Percentiles rank a stretch among this genome's conserved stretches.
Evolutionary conservation across 768 basidiomycete species (phyloP).

Genomic region (Lactarius sanguifluus): DNA sequence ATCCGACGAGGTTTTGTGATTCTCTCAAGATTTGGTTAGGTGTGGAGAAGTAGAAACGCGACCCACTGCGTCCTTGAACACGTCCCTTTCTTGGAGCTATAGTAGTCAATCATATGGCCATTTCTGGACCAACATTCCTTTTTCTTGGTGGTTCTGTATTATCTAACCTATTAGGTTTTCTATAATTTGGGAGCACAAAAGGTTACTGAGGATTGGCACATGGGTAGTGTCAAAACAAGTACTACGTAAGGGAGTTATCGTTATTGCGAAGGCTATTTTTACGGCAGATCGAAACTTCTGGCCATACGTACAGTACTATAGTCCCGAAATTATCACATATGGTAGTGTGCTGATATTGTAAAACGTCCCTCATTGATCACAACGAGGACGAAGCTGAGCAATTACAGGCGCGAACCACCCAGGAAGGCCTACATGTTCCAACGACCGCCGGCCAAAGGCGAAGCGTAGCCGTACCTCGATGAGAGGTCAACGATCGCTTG

Average conservation of each 20-base stretch:
- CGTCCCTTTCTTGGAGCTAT: too few relatives aligned
- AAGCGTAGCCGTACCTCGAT: conserved; percentile 2
- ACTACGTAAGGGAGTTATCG: background rate
- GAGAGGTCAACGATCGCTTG: conserved; percentile 9
- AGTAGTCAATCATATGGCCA: too few relatives aligned
- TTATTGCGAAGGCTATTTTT: background rate
- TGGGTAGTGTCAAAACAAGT: background rate
- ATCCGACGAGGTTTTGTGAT: too few relatives aligned
- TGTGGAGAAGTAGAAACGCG: too few relatives aligned
- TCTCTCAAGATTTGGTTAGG: too few relatives aligned
- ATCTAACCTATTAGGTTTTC: background rate
- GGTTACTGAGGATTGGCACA: background rate
- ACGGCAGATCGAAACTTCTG: background rate
- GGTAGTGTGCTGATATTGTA: background rate
- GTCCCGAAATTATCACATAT: background rate
- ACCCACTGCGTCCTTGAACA: too few relatives aligned
- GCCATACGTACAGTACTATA: background rate
- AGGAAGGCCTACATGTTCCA: background rate
- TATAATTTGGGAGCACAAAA: background rate
- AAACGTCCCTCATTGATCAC: background rate
- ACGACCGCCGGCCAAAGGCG: conserved; percentile 2
- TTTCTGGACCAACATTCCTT: too few relatives aligned
- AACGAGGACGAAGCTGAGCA: background rate
- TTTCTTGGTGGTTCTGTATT: too few relatives aligned
- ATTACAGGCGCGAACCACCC: background rate